Evolutionary conservation across 257 asterid species (phyloP).

Genomic region (Oldenlandia corymbosa): DNA sequence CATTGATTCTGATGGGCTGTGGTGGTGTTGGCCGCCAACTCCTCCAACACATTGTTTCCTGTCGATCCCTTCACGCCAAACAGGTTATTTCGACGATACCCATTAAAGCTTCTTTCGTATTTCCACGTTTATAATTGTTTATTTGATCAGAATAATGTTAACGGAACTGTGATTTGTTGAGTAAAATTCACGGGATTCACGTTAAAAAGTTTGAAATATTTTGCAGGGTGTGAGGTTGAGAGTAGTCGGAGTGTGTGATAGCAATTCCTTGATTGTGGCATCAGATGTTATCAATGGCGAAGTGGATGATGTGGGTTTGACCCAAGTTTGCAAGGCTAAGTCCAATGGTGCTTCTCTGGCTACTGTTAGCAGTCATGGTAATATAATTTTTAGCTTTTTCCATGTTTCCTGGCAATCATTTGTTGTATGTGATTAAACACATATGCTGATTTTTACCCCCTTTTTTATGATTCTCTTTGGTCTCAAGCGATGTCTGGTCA

Average conservation of each 20-base stretch:
- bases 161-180: background rate
- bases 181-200: background rate
- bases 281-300: constrained; percentile 48
- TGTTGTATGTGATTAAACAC: background rate
- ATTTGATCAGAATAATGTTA: background rate
- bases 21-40: constrained; percentile 96
- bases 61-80: constrained; percentile 63
- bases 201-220: background rate
- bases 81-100: constrained; percentile 36
- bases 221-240: constrained; percentile 65
- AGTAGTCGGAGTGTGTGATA: constrained; percentile 84
- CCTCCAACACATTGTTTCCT: constrained; percentile 71
- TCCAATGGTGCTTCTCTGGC: constrained; percentile 56
- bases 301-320: constrained; percentile 56
- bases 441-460: background rate
- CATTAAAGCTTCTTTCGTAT: background rate
- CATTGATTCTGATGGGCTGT: constrained; percentile 75
- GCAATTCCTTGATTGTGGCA: constrained; percentile 57
- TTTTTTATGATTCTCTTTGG: background rate
- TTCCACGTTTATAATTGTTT: background rate
- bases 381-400: background rate
- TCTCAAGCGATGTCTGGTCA: constrained; percentile 36
- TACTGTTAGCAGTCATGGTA: constrained; percentile 48
- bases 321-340: constrained; percentile 53
- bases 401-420: background rate